phyloP scores from a whole-genome alignment of 176 grass and related monocot genomes.

The Juncus inflexus region DNA sequence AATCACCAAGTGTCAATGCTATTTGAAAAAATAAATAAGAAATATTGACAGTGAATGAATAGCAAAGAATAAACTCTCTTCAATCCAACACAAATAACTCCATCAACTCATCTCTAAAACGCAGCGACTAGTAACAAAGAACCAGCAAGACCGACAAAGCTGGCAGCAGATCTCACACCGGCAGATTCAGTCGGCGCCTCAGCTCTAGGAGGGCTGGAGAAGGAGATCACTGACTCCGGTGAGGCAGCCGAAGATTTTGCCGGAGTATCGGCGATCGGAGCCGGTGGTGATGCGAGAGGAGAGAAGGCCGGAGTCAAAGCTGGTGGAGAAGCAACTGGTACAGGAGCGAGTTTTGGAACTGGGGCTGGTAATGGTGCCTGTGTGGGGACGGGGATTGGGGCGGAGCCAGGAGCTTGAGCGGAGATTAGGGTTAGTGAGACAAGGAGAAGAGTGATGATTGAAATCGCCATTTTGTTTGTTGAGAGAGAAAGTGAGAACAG shows the following conservation, averaged over 20 bases:
- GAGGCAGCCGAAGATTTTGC: not conserved
- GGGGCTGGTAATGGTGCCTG: constrained; percentile 1
- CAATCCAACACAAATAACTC: not conserved
- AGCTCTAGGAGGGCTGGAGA: not conserved
- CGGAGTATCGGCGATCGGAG: not conserved
- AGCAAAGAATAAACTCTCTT: not conserved
- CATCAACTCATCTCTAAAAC: not conserved
- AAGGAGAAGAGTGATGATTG: constrained; percentile 7
- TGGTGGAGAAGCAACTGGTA: not conserved
- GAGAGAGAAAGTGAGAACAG: not conserved
- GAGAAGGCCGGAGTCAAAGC: not conserved
- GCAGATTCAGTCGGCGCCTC: constrained; percentile 6
- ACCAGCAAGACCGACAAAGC: constrained; percentile 23
- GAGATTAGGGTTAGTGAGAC: not conserved
- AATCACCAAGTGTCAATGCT: too few species aligned
- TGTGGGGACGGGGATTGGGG: constrained; percentile 1
- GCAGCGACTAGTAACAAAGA: constrained; percentile 6
- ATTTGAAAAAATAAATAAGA: not conserved
- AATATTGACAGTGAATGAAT: not conserved
- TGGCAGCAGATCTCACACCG: not conserved
- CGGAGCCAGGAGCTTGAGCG: constrained; percentile 11
- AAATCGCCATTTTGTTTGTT: constrained; percentile 2
- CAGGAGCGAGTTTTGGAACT: not conserved
- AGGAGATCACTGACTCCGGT: constrained; percentile 4
- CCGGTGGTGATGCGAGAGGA: constrained; percentile 8